Evolutionary conservation across 805 yeast species (phyloP).

Genomic region (Candida railenensis): DNA sequence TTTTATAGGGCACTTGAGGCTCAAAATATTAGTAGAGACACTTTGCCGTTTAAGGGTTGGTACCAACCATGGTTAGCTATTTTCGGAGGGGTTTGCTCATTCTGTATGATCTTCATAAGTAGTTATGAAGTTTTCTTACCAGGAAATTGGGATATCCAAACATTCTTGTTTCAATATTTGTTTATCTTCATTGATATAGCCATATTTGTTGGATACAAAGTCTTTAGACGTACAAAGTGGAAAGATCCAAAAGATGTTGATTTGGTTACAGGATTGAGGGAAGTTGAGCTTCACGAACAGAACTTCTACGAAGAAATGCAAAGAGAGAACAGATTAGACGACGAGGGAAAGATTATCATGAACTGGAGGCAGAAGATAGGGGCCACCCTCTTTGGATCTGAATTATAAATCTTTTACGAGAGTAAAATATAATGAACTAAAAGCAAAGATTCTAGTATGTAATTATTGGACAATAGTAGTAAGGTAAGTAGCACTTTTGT

Average conservation of each 20-base stretch:
- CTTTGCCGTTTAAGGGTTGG: constrained; percentile 46
- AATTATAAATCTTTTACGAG: constrained; percentile 5
- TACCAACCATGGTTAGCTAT: constrained; percentile 35
- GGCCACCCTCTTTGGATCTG: constrained; percentile 27
- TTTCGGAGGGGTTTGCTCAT: constrained; percentile 26
- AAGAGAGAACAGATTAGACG: constrained; percentile 12
- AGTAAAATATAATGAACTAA: background rate
- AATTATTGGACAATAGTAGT: too few relatives aligned
- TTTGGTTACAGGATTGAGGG: constrained; percentile 35
- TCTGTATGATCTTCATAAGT: constrained; percentile 31
- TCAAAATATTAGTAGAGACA: constrained; percentile 53
- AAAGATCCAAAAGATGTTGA: constrained; percentile 32
- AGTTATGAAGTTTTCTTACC: constrained; percentile 42
- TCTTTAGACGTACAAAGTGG: constrained; percentile 37
- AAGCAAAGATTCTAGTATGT: too few relatives aligned
- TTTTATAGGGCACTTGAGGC: constrained; percentile 61
- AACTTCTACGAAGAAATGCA: constrained; percentile 19
- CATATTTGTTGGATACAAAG: constrained; percentile 33
- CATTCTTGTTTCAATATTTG: constrained; percentile 44
- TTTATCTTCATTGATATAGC: constrained; percentile 41
- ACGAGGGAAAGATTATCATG: constrained; percentile 18
- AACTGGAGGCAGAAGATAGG: constrained; percentile 14
- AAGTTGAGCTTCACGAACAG: constrained; percentile 39
- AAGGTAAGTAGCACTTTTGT: too few relatives aligned
- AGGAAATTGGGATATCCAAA: constrained; percentile 34